Percentiles rank a stretch among this genome's conserved stretches.
phyloP scores from a whole-genome alignment of 441 rosid species.

The Syzygium syzygioides region DNA sequence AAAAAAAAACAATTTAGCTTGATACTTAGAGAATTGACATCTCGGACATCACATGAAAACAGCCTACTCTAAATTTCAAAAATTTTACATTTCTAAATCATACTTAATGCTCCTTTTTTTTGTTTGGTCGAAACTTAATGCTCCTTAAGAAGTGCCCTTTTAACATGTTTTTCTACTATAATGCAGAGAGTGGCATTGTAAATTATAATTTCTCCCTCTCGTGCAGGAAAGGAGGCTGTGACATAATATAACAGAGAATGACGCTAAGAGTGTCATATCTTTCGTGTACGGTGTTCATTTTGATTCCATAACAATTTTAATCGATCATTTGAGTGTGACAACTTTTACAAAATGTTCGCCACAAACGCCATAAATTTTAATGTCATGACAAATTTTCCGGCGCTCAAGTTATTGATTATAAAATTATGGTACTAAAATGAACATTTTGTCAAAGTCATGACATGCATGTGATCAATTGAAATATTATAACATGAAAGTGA shows the following conservation, averaged over 20 bases:
- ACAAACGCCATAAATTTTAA: background rate
- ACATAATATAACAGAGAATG: background rate
- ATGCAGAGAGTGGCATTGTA: background rate
- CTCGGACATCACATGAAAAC: background rate
- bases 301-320: background rate
- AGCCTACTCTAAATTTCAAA: background rate
- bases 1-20: background rate
- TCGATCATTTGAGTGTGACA: background rate
- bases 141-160: background rate
- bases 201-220: background rate
- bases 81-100: background rate
- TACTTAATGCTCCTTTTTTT: background rate
- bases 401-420: too few species aligned
- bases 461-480: too few species aligned
- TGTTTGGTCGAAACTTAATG: too few species aligned
- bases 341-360: background rate
- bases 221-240: background rate
- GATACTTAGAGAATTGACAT: background rate
- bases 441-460: too few species aligned
- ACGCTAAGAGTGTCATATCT: background rate
- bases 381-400: too few species aligned
- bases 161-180: background rate
- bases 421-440: too few species aligned
- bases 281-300: rapidly evolving
- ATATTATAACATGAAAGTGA: too few species aligned